Base-by-base conservation (phyloP, 2,329 filamentous ascomycete genomes). In the Leptodontidium sp. region DNA sequence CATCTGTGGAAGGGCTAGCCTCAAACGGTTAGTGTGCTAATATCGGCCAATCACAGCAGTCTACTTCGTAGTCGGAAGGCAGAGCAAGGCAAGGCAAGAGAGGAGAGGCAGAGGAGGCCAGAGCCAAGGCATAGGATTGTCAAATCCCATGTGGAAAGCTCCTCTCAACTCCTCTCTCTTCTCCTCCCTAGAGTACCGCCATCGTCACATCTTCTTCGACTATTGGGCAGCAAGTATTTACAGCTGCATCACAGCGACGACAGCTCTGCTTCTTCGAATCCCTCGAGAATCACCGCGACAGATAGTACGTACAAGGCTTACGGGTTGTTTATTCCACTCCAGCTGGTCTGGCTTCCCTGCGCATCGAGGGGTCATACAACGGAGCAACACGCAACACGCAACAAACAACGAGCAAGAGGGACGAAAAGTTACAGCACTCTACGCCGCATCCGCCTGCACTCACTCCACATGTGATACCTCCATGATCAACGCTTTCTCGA, bases 291-390 rank as follows among this genome's bases (percentile, higher is more conserved):
- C 38, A 40, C 38, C 26, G 24, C 24, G 26, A 32, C 45, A 15
- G 2, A 43, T 8, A 59, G 38, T 59, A 59, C 35, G 55, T 59
- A 59, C 55, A 43, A 59, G 55, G 55, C 55, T 40, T 26, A 43
- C 35, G 29, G 38, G 40, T 40, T 47, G 4, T 26, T 17, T 61
- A 61, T 61, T 26, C 58, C 38, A 62, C 59, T 50, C 45, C 59
- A 62, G 45, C 59, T 49, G 43, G 59, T 35, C 43, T 62, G 26
- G 43, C 43, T 21, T 21, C 21, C 21, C 21, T 35, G 24, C 24
- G 43, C 58, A 29, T 29, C 24, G 58, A 61, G 24, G 9, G 15
- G 40, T n/a, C 14, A 32, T n/a, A 0, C 2, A 21, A 7, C 26
- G 3, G 24, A 26, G 21, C 21, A 21, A 21, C 21, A 21, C 21